A percentile compares a stretch with the other conserved stretches of the same genome.
Evolutionary conservation across 2,329 filamentous ascomycete species (phyloP).

Genomic region (Fusarium denticulatum): DNA sequence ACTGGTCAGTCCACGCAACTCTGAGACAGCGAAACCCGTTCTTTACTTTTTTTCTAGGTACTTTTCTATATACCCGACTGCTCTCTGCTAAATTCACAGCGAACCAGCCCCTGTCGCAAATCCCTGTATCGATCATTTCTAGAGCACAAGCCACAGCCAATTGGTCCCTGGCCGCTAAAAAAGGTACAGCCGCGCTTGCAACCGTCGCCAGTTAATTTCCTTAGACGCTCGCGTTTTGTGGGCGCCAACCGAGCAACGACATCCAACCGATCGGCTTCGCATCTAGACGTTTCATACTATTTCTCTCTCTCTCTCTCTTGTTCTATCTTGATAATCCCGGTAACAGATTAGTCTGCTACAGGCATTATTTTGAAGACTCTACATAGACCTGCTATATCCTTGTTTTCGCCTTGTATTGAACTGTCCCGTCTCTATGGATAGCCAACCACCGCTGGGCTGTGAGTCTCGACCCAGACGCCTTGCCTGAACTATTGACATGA

Average conservation of each 20-base stretch:
- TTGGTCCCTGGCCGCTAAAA: slow-evolving; percentile 16
- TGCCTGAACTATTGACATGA: slow-evolving; percentile 1
- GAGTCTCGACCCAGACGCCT: slow-evolving; percentile 13
- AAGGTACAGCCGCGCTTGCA: slow-evolving; percentile 38
- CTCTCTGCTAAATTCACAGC: slow-evolving; percentile 1
- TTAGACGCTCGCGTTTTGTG: slow-evolving; percentile 32
- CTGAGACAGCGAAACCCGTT: slow-evolving; percentile 4
- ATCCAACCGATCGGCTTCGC: slow-evolving; percentile 27
- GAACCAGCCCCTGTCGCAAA: slow-evolving; percentile 18
- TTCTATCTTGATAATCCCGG: background rate
- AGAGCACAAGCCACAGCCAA: slow-evolving; percentile 26
- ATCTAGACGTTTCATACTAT: slow-evolving; percentile 16
- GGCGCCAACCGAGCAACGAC: slow-evolving; percentile 31
- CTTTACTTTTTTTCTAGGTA: background rate
- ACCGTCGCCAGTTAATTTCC: slow-evolving; percentile 30
- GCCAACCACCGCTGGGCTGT: slow-evolving; percentile 18
- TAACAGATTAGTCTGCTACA: background rate
- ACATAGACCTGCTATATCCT: slow-evolving; percentile 1
- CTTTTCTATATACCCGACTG: background rate
- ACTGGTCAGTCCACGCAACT: slow-evolving; percentile 7
- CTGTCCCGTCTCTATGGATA: slow-evolving; percentile 11
- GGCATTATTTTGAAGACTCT: slow-evolving; percentile 10
- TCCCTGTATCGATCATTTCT: slow-evolving; percentile 21
- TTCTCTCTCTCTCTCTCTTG: background rate
- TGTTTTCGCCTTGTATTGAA: background rate